Base-by-base conservation (phyloP, 257 asterid genomes). In the Jacaranda copaia region DNA sequence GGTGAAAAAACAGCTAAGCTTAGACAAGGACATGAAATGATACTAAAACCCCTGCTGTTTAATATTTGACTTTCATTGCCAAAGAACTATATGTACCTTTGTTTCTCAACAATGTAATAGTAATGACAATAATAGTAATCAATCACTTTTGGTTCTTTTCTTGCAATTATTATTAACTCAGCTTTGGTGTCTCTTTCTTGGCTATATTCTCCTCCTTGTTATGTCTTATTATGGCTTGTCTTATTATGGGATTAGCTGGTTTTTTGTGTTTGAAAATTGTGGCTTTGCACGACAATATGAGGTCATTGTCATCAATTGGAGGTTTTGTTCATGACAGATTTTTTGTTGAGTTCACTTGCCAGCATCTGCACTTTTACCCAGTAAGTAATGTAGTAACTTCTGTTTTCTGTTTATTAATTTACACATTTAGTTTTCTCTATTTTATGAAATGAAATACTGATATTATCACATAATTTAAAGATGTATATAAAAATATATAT, bases 301-400 rank as follows among this genome's bases (percentile, higher is more conserved):
- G 71, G 85, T 84, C 86, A 67, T 81, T 71, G 48, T 85, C 87
- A 70, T 53, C 18, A 61, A 59, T 64, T 70, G 81, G 76, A 57
- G 63, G 64, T 59, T 77, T 77, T 79, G 79, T 81, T 76, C 39
- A 35, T 10, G 75, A 66, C 69, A 8, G 32, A 19, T 6, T 16
- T 69, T 36, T 70, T 70, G 55, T 40, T 74, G 6, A 38, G 45
- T 35, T 70, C 63, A 19, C 65, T 83, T 77, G 86, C 76, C 81
- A 55, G 60, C 70, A 45, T 79, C 80, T 70, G 1, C 64, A 35
- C 8, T 42, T 6, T 42, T 42, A 42, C 32, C 32, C 32, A 25
- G 32, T 25, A 25, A 25, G 32, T 25, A 25, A 25, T 25, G 32
- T 25, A 25, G 32, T 25, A 25, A 25, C 32, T 25, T 25, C 32